phyloP scores from a whole-genome alignment of 345 rosid genomes.

The Acer yangbiense region DNA sequence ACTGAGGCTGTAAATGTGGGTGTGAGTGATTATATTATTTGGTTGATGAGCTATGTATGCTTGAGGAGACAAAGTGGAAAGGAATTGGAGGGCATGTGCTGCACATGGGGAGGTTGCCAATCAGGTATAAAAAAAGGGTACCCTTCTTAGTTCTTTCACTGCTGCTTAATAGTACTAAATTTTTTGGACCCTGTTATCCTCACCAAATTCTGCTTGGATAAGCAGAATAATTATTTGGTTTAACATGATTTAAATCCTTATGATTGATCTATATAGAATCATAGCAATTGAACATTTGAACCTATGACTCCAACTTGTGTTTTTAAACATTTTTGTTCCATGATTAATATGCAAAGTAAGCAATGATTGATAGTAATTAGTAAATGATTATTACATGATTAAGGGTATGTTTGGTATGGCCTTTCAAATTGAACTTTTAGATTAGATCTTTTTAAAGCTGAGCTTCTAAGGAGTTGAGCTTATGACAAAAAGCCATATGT shows the following conservation, averaged over 20 bases:
- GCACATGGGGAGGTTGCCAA: conserved; percentile 38
- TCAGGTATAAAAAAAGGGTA: neutral
- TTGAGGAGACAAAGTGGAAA: conserved; percentile 14
- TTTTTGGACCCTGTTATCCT: no score
- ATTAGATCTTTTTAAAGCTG: no score
- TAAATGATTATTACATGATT: neutral
- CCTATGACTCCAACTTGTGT: no score
- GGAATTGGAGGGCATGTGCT: conserved; percentile 33
- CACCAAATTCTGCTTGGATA: neutral
- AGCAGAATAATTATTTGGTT: neutral
- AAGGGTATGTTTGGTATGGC: no score
- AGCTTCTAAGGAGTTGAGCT: no score
- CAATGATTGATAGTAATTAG: no score
- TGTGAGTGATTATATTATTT: conserved; percentile 1
- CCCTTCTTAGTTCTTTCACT: neutral
- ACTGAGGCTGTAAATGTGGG: neutral
- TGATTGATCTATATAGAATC: no score
- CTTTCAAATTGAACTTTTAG: no score
- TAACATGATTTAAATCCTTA: neutral
- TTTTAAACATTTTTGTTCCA: no score
- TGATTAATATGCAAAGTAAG: no score
- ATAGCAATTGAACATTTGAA: neutral
- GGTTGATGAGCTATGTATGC: conserved; percentile 2
- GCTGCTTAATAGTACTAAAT: neutral
- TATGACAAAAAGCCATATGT: no score